Percentiles rank a stretch among this genome's conserved stretches.
phyloP scores from a whole-genome alignment of 345 rosid genomes.

The Bruguiera parviflora region DNA sequence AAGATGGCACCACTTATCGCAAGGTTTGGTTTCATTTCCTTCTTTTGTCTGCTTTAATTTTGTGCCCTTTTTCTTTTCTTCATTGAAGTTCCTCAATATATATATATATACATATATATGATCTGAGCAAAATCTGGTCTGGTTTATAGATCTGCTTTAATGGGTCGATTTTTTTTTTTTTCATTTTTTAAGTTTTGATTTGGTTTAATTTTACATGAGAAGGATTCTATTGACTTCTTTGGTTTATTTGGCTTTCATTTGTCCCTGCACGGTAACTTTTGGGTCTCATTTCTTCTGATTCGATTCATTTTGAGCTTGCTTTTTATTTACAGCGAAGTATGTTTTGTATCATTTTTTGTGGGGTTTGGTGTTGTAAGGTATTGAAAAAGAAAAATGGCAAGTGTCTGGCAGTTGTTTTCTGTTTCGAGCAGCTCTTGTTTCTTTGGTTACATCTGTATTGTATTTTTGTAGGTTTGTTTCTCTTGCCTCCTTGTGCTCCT shows the following conservation, averaged over 20 bases:
- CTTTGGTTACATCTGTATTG: too few species aligned
- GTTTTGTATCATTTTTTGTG: not conserved
- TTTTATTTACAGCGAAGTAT: not conserved
- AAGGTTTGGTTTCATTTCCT: constrained; percentile 10
- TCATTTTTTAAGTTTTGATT: not conserved
- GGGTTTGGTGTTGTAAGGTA: not conserved
- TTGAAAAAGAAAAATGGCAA: not conserved
- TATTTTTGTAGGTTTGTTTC: too few species aligned
- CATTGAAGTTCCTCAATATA: too few species aligned
- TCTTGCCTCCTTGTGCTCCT: too few species aligned
- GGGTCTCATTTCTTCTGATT: not conserved
- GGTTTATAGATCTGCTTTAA: constrained; percentile 15
- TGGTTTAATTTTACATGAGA: not conserved
- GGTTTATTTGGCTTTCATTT: constrained; percentile 2
- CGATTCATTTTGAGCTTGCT: not conserved
- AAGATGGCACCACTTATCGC: constrained; percentile 36
- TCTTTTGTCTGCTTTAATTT: not conserved
- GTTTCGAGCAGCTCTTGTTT: too few species aligned
- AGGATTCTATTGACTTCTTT: constrained; percentile 1
- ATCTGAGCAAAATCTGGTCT: not conserved
- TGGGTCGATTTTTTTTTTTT: not conserved
- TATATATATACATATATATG: not conserved
- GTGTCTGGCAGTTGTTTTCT: too few species aligned
- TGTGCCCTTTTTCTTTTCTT: too few species aligned
- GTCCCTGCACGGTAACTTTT: not conserved